Evolutionary conservation across 2,329 filamentous ascomycete species (phyloP), one percentile per base, ranked within the genome.

Genomic region (Sordariomycetes sp.): DNA sequence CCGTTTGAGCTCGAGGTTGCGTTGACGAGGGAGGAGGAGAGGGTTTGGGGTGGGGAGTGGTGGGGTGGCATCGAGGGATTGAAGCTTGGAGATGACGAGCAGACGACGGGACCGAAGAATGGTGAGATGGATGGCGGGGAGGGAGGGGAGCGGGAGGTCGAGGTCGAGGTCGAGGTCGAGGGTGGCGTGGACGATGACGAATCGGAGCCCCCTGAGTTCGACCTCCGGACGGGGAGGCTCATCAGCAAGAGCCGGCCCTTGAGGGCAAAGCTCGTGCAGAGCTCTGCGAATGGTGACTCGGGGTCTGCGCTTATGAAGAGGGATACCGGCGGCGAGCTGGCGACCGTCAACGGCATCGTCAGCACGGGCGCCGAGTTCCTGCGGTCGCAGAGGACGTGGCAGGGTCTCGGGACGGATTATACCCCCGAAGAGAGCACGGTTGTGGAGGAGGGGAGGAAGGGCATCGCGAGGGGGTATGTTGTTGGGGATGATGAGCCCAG

Each of bases 291-390:
- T 10, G 59, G 68, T 58, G 22, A 35, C n/a, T 52, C 35, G 45
- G 45, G 54, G 17, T 28, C 34, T 12, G 55, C 48, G 4, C 71
- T 97, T 28, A 76, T 84, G 13, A 84, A 82, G 67, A 76, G 84
- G 63, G 67, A 74, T 62, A 63, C 70, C 57, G 59, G 69, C 57
- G 84, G 86, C 2, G 87, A 95, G 62, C 63, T 97, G 20, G 86
- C 89, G 0, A 84, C 85, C 52, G 83, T 97, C 62, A 92, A 91
- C 55, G 90, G 90, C 7, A 81, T 92, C 0, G 77, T 87, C n/a
- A 97, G 92, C 52, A 94, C 94, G 0, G 94, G 90, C 0, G 94
- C 94, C 0, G 89, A 96, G 68, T 97, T 82, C 63, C 72, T 99
- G 61, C 81, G 86, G 35, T 87, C 86, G 3, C 82, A 91, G 64